Percentiles rank a stretch among this genome's conserved stretches.
Evolutionary conservation across 2,329 filamentous ascomycete genomes (phyloP).

Genomic region (Rhynchosporium agropyri): DNA sequence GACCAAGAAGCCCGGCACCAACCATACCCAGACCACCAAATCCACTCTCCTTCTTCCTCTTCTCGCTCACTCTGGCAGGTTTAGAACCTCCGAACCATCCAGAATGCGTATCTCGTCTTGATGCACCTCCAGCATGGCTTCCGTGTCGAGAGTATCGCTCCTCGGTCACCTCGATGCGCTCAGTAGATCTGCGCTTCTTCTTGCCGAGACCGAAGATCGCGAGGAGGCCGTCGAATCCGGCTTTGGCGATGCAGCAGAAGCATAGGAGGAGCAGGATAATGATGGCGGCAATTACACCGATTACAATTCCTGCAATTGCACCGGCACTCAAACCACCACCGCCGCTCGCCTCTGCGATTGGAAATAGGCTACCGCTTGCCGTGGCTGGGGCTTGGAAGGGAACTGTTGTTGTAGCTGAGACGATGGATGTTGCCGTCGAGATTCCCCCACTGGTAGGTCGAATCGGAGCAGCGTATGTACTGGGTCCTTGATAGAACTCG

Average conservation of each 20-base stretch:
- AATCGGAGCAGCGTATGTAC: slow-evolving; percentile 46
- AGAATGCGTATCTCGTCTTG: slow-evolving; percentile 43
- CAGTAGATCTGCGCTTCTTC: slow-evolving; percentile 48
- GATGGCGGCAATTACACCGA: slow-evolving; percentile 70
- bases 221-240: slow-evolving; percentile 60
- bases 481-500: slow-evolving; percentile 45
- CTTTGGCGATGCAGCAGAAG: slow-evolving; percentile 71
- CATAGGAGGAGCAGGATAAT: slow-evolving; percentile 69
- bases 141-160: slow-evolving; percentile 62
- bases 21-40: slow-evolving; percentile 55
- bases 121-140: slow-evolving; percentile 28
- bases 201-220: slow-evolving; percentile 63
- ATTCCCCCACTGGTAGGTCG: slow-evolving; percentile 54
- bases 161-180: slow-evolving; percentile 63
- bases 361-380: slow-evolving; percentile 48
- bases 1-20: slow-evolving; percentile 38
- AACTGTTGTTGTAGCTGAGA: slow-evolving; percentile 51
- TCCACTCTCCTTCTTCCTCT: slow-evolving; percentile 56
- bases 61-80: slow-evolving; percentile 47
- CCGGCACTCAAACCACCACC: slow-evolving; percentile 61
- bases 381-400: slow-evolving; percentile 56
- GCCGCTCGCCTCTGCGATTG: slow-evolving; percentile 26
- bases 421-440: slow-evolving; percentile 56
- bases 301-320: slow-evolving; percentile 80
- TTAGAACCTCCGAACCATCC: slow-evolving; percentile 60